phyloP scores from a whole-genome alignment of 176 grass and related monocot species.

The sorghum (Sorghum bicolor) region Sorghum_bicolor_NCBIv3 NC_012872.2:72257501-72258000 shows the following conservation, averaged over 20 bases:
- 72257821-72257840: slow-evolving; percentile 20
- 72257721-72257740: slow-evolving; percentile 37
- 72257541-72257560: slow-evolving; percentile 71
- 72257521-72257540: slow-evolving; percentile 99
- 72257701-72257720: slow-evolving; percentile 40
- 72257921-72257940: neutral
- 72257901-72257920: neutral
- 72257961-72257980: fast-evolving
- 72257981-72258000: neutral
- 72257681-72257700: neutral
- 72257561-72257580: slow-evolving; percentile 98
- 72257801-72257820: neutral
- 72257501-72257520: slow-evolving; percentile 98
- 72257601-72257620: slow-evolving; percentile 30
- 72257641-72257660: neutral
- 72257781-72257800: neutral
- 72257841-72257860: slow-evolving; percentile 42
- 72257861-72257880: slow-evolving; percentile 33
- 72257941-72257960: neutral
- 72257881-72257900: neutral
- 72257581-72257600: slow-evolving; percentile 93
- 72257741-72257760: neutral
- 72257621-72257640: neutral
- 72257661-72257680: neutral
- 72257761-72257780: neutral